Base-by-base conservation (phyloP, 73 alveolate genomes). In the Urostyla sp. region DNA sequence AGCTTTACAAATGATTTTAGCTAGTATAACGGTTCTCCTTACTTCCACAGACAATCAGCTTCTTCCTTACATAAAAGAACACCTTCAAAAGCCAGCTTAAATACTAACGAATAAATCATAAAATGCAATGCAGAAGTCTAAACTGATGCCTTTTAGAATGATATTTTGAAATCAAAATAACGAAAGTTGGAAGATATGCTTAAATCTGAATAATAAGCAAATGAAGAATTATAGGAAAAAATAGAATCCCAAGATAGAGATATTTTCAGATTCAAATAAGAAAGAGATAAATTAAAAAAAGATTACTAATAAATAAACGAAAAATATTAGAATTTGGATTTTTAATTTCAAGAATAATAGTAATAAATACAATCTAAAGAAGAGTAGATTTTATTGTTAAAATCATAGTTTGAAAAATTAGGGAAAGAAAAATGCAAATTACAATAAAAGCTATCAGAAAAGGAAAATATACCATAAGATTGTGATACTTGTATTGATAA, bases 401-500 rank as follows among this genome's bases (percentile, higher is more conserved):
- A 63, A 32, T 43, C 37, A 40, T 43, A 63, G 44, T 28, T 63
- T 4, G 79, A 63, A 24, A 63, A 63, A 28, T 27, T 69, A 6
- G 27, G 5, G 7, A 49, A 69, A 69, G 83, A 69, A 48, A 69
- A 69, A 24, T 24, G 24, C 10, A 15, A 4, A 36, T 34, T 69
- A 50, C 51, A 40, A 40, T 40, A 11, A 40, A 10, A 40, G 51
- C 51, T 11, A 40, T 40, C 51, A 40, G 15, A 40, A 11, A 50
- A 50, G 31, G 7, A 50, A 8, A 7, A 7, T 50, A 7, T 7
- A 11, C 18, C 11, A 50, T 50, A 7, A 7, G 11, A 13, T 31
- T 69, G 83, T 35, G 53, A 69, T 49, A 27, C 83, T 5, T 69
- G 83, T 40, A 69, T 49, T 6, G 83, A 69, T 32, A 46, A 69